A percentile compares a stretch with the other conserved stretches of the same genome.
Evolutionary conservation across 352 stramenopile species (phyloP).

Genomic region (Plasmopara muralis): DNA sequence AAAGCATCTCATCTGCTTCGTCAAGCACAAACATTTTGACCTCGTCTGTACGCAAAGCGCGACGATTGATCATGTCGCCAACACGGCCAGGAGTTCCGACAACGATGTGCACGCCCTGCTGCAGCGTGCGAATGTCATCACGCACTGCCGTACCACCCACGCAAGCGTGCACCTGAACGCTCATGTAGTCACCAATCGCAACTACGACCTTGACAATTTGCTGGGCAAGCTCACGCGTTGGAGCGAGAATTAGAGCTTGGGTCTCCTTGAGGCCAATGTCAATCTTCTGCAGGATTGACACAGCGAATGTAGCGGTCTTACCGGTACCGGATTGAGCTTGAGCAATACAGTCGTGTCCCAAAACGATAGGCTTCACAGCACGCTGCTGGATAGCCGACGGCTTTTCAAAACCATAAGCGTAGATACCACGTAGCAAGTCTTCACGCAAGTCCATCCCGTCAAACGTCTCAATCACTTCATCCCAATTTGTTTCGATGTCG

Average conservation of each 20-base stretch:
- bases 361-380: slow-evolving; percentile 96
- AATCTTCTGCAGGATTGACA: slow-evolving; percentile 98
- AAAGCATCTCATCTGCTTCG: slow-evolving; percentile 99
- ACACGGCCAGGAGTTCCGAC: slow-evolving; percentile 98
- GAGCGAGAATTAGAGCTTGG: slow-evolving; percentile 97
- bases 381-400: slow-evolving; percentile 99
- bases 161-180: slow-evolving; percentile 95
- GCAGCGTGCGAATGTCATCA: slow-evolving; percentile 97
- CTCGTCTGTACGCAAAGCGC: slow-evolving; percentile 90
- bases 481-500: slow-evolving; percentile 98
- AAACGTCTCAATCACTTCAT: slow-evolving; percentile 98
- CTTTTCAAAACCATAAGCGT: slow-evolving; percentile 99
- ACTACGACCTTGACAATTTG: slow-evolving; percentile 99
- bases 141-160: slow-evolving; percentile 97
- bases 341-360: slow-evolving; percentile 97
- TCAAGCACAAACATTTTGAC: slow-evolving; percentile 98
- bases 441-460: slow-evolving; percentile 98
- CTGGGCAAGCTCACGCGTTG: slow-evolving; percentile 98
- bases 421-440: slow-evolving; percentile 98
- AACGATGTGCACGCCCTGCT: slow-evolving; percentile 97
- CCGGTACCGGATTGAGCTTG: slow-evolving; percentile 98
- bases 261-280: slow-evolving; percentile 94
- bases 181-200: slow-evolving; percentile 94
- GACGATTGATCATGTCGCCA: slow-evolving; percentile 99
- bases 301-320: slow-evolving; percentile 99